Evolutionary conservation across 2,329 filamentous ascomycete species (phyloP), one percentile per base, ranked within the genome.

Genomic region (Aspergillus sp.): DNA sequence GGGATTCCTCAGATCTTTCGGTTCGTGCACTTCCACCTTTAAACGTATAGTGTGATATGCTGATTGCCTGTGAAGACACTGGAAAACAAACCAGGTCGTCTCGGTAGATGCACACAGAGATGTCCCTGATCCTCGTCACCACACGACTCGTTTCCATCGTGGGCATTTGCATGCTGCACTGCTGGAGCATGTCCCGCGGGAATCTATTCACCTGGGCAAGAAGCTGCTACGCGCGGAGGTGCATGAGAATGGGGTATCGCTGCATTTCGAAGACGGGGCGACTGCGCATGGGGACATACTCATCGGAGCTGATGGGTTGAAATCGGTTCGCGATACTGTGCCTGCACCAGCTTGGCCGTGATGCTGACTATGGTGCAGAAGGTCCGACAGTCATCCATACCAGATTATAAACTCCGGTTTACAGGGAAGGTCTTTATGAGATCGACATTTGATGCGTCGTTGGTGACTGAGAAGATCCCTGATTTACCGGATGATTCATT

Each of bases 251-350:
- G 64, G 73, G 2, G 68, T 76, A 0, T 66, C 57, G 15, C 56
- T 83, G 1, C 64, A 64, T 24, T 84, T 85, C 62, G 68, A 74
- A n/a, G 82, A 84, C 62, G 80, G 79, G 5, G 76, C 73, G 0
- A 72, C 66, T 3, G 71, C 72, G 0, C 65, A 68, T 0, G 80
- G 79, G 0, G 80, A 84, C 61, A 66, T 83, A 41, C 64, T 83
- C 22, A 73, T 85, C 15, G 82, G 81, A 1, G 78, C 81, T 0
- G 82, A 85, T 65, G 83, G 83, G 40, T 79, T 84, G 47, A 79
- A 80, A 62, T 83, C 80, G 19, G 70, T 74, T 2, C 75, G 81
- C 22, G 71, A 19, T n/a, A 6, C 19, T 40, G 1, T 3, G 75
- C 12, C 70, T 68, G 44, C 13, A n/a, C 11, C 5, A 22, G 3